Evolutionary conservation across 148 eudicot genomes (phyloP), one percentile per base, ranked within the genome.

Genomic region (Gaultheria prostrata): DNA sequence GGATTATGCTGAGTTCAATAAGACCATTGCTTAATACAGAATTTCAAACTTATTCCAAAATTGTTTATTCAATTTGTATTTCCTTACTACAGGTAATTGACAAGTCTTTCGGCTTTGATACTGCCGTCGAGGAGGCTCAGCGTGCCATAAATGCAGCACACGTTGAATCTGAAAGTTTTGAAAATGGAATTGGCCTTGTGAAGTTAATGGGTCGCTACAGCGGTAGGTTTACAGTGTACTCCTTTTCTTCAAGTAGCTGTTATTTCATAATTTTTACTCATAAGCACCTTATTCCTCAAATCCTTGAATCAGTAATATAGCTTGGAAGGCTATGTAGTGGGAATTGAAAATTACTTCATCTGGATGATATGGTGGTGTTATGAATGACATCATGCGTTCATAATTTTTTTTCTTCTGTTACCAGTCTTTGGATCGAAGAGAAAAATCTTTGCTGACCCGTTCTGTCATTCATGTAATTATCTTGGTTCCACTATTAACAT

Each of bases 91-190:
- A 96, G 98, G 95, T 94, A 69, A 94, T 96, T 89, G 98, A 96
- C 90, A 96, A 82, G 91, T 96, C 98, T 74, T 96, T 96, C 84
- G 98, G 98, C 59, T 96, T 96, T 91, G 98, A 96, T 88, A 92
- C 98, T 85, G 98, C 98, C 81, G 98, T 96, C 81, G 98, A 96
- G 89, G 98, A 96, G 87, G 98, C 98, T 83, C 98, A 96, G 81
- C 93, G 98, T 82, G 98, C 98, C 85, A 96, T 96, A 63, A 93
- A 96, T 86, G 98, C 98, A 78, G 98, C 98, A 73, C 98, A 96
- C 84, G 98, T 96, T 86, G 98, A 96, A 90, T 95, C 98, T 81
- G 95, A 89, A 87, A 96, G 98, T 86, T 85, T 89, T 81, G 98
- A 94, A 88, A 93, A 96, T 79, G 97, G 99, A 48, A 78, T 96